phyloP scores from a whole-genome alignment of 2,329 filamentous ascomycete genomes.

The Alternaria triticina region DNA sequence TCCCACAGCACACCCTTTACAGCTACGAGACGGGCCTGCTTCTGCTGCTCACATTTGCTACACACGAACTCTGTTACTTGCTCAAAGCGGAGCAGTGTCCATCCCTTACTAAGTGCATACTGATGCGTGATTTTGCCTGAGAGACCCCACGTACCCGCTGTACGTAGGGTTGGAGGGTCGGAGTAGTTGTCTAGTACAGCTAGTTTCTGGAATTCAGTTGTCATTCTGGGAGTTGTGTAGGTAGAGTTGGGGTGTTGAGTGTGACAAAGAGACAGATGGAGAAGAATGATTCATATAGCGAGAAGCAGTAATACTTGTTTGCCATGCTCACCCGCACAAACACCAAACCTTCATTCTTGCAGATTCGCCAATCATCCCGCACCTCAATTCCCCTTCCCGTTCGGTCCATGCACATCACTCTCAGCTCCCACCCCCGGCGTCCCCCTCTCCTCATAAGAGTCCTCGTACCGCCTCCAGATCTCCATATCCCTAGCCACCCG shows the following conservation, averaged over 20 bases:
- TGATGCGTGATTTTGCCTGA: neutral
- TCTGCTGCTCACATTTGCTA: neutral
- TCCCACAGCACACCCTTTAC: neutral
- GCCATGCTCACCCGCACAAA: neutral
- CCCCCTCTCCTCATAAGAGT: slow-evolving; percentile 59
- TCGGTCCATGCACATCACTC: slow-evolving; percentile 29
- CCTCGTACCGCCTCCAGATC: slow-evolving; percentile 71
- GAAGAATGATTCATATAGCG: neutral
- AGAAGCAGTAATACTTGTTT: neutral
- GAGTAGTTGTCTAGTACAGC: too few relatives aligned
- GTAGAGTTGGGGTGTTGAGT: neutral
- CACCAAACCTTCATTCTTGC: neutral
- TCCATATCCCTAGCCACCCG: slow-evolving; percentile 69
- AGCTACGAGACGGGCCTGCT: neutral
- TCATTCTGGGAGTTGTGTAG: too few relatives aligned
- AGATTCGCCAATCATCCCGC: neutral
- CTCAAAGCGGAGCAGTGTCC: neutral
- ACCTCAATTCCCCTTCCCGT: slow-evolving; percentile 1
- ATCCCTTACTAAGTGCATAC: neutral
- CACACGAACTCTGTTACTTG: neutral
- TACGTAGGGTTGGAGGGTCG: neutral
- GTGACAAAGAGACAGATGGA: neutral
- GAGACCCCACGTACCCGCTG: neutral
- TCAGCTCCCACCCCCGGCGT: slow-evolving; percentile 47
- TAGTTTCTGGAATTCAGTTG: too few relatives aligned